These are phyloP conservation scores for Nicotiana tomentosiformis DNA, from an alignment of 257 asterid species.

Conservation along the genomic window DNA sequence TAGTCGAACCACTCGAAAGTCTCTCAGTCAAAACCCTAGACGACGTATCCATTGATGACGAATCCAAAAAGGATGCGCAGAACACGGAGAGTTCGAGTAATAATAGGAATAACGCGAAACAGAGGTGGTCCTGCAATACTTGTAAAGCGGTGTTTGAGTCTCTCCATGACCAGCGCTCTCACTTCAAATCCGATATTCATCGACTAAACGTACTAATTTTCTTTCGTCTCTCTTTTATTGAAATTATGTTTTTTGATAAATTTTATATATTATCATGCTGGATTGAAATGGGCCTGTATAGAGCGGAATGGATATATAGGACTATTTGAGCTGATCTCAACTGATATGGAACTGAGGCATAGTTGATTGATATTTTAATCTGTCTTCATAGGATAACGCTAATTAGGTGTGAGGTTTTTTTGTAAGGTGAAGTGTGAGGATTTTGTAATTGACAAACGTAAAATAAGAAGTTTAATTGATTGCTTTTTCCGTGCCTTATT, in stretches of 20 bases:
- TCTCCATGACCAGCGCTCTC: slow-evolving; percentile 80
- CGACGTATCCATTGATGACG: slow-evolving; percentile 23
- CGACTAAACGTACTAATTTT: slow-evolving; percentile 62
- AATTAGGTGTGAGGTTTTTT: not conserved
- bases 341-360: not conserved
- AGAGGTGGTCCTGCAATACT: slow-evolving; percentile 89
- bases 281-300: not conserved
- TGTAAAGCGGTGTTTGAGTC: slow-evolving; percentile 92
- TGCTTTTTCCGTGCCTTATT: not conserved
- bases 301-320: not conserved
- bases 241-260: not conserved
- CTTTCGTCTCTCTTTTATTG: not conserved
- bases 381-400: not conserved
- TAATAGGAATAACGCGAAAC: slow-evolving; percentile 26
- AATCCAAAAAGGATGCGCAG: not conserved
- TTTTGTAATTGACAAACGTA: not conserved
- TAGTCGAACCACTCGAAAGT: slow-evolving; percentile 13
- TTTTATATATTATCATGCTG: not conserved
- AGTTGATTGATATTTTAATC: not conserved
- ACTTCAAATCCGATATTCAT: slow-evolving; percentile 91
- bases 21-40: slow-evolving; percentile 9
- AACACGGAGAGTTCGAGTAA: slow-evolving; percentile 4
- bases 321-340: not conserved
- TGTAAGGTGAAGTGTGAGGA: not conserved
- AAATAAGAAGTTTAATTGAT: not conserved